Evolutionary conservation across 257 asterid species (phyloP), one percentile per base, ranked within the genome.

Genomic region (Ophiorrhiza pumila): DNA sequence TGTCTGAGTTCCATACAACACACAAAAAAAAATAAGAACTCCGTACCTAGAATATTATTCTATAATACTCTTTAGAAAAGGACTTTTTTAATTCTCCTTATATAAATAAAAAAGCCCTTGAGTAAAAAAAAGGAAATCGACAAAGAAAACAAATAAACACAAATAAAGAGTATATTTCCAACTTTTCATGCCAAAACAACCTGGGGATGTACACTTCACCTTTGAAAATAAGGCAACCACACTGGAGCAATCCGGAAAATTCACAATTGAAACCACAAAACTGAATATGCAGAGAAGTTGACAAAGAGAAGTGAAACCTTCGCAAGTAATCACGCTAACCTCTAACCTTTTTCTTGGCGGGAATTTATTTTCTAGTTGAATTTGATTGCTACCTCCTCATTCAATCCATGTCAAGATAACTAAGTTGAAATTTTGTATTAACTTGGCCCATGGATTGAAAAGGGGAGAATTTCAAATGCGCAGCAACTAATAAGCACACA

Each of bases 1-100:
- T 79, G 85, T 59, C 98, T 92, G 86, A 74, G 74, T 47, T 65
- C 41, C 72, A 81, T 42, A 64, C 15, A 32, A 47, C 71, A 31
- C n/a, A 11, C 35, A 65, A 11, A 18, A 27, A 25, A 11, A 49
- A 4, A 45, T 43, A 31, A 56, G 7, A 32, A 55, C 42, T 68
- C 47, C 41, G 34, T 45, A 60, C 31, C 7, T 22, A 22, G 46
- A 25, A 72, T 27, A 43, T 61, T 23, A 0, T 13, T 41, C 35
- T 25, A 65, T 2, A 42, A 14, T 25, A 65, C 8, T 7, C 7
- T 35, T 25, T 22, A 32, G 5, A 42, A 23, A 20, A 25, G 23
- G 22, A 10, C 27, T 22, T 1, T 8, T 13, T 17, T 20, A 50
- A 3, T 12, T 53, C 31, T 53, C 60, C 31, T 10, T 0, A 59